Evolutionary conservation across 345 rosid genomes (phyloP).

Genomic region (Murraya paniculata): DNA sequence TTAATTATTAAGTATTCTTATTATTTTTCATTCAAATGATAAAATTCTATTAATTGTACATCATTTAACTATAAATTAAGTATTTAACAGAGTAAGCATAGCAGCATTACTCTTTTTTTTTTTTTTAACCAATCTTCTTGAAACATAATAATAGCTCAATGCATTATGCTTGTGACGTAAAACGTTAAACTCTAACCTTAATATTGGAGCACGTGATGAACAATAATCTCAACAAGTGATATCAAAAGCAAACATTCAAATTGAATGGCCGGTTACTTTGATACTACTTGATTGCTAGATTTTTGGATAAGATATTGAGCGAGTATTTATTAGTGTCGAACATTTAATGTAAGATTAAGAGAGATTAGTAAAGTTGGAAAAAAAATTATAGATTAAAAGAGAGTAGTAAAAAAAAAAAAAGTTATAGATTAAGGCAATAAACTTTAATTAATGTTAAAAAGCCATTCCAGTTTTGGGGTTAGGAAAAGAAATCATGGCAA

Average conservation of each 20-base stretch:
- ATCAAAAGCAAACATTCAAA: not conserved
- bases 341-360: not conserved
- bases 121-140: too few species aligned
- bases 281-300: not conserved
- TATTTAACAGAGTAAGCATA: too few species aligned
- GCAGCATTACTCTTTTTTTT: too few species aligned
- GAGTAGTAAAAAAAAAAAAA: not conserved
- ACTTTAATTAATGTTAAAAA: not conserved
- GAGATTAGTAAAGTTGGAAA: not conserved
- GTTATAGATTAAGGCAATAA: not conserved
- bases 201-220: too few species aligned
- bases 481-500: too few species aligned
- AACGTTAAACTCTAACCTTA: too few species aligned
- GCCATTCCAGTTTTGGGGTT: not conserved
- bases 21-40: too few species aligned
- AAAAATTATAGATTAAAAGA: not conserved
- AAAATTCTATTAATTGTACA: too few species aligned
- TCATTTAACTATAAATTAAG: too few species aligned
- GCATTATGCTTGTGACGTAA: too few species aligned
- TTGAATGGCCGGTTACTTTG: conserved; percentile 5
- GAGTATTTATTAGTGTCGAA: not conserved
- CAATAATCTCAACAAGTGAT: not conserved
- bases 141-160: too few species aligned
- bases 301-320: not conserved
- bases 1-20: too few species aligned